Base-by-base conservation (phyloP, 805 yeast species). In the Citeromyces matritensis region DNA sequence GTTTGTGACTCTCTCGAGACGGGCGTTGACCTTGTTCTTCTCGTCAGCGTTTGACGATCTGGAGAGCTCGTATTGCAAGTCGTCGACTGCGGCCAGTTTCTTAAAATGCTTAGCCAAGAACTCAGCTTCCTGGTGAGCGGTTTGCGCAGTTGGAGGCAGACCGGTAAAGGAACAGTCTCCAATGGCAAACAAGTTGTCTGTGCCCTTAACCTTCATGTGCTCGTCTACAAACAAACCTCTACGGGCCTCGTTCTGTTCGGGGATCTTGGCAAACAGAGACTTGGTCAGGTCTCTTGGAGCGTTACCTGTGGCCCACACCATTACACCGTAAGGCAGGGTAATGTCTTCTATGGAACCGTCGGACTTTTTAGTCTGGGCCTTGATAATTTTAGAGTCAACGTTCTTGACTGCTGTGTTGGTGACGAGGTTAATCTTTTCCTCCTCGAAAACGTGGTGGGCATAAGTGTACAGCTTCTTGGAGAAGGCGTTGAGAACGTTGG, bases 221-320 rank as follows among this genome's bases (percentile, higher is more conserved):
- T 83, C 94, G 57, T 86, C 78, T 36, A 88, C 76, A 42, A 84
- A 64, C 45, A 86, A 65, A 39, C 97, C 97, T 55, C 96, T 76
- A 61, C 93, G 75, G 30, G 94, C 84, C 48, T 76, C 72, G 55
- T 72, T 75, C 59, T 80, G 86, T 44, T 70, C 80, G 29, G 81
- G 78, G 42, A 88, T 62, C 55, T 69, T 65, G 30, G 67, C 48
- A 54, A 82, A 70, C 47, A 86, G 62, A 45, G 71, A 68, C 39
- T 69, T 63, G 30, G 81, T 68, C 30, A 88, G 63, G 28, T 71
- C 74, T 58, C 96, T 75, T 41, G 84, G 85, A 34, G 86, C 85
- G 57, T 86, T 85, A 60, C 97, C 97, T 39, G 95, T 88, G 36
- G 96, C 96, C 97, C 97, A 86, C 39, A 86, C 93, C 42, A 86